phyloP scores from a whole-genome alignment of 108 stramenopile species.

The Skeletonema costatum region DNA sequence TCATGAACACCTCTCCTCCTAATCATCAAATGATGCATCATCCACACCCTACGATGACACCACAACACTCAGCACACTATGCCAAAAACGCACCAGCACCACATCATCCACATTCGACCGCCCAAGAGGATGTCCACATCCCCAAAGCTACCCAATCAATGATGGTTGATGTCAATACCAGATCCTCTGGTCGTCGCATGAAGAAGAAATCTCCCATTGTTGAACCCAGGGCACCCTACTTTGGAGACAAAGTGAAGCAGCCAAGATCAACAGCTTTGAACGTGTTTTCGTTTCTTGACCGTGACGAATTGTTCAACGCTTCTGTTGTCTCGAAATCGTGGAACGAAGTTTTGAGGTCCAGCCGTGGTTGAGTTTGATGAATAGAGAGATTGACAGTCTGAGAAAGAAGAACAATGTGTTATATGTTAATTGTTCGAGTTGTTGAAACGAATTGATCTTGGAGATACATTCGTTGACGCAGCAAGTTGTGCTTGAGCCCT shows the following conservation, averaged over 20 bases:
- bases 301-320: constrained; percentile 87
- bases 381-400: not conserved
- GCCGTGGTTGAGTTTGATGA: constrained; percentile 42
- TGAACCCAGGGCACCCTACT: constrained; percentile 53
- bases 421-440: not conserved
- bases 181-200: constrained; percentile 3
- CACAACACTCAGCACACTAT: not conserved
- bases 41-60: not conserved
- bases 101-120: not conserved
- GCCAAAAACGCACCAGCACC: not conserved
- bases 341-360: constrained; percentile 58
- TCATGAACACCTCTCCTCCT: not conserved
- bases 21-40: not conserved
- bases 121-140: not conserved
- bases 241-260: constrained; percentile 59
- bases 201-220: constrained; percentile 1
- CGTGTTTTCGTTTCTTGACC: constrained; percentile 75
- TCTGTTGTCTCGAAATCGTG: constrained; percentile 80
- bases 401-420: not conserved
- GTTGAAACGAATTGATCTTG: not conserved
- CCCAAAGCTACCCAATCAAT: not conserved
- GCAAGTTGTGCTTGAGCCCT: not conserved
- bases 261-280: constrained; percentile 63
- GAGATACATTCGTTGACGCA: not conserved
- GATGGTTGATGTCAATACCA: not conserved